phyloP scores from a whole-genome alignment of 805 yeast genomes.

The Candida ascalaphidarum region DNA sequence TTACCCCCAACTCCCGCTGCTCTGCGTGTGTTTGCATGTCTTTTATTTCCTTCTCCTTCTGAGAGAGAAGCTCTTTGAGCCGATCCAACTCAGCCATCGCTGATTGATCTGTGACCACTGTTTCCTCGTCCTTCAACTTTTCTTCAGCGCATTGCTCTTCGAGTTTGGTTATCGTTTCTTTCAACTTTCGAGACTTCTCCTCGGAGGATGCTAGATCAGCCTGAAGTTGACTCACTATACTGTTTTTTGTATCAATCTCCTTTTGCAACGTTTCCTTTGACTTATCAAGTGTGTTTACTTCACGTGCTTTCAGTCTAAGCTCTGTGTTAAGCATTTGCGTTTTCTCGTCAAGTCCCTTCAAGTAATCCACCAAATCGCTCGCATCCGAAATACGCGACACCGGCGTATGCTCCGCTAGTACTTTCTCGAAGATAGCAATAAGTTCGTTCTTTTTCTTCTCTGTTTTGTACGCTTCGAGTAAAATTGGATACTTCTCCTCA shows the following conservation, averaged over 20 bases:
- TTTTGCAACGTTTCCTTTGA: slow-evolving; percentile 2
- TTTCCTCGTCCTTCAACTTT: slow-evolving; percentile 2
- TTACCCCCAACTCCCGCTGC: too few relatives aligned
- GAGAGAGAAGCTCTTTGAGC: too few relatives aligned
- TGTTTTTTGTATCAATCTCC: too few relatives aligned
- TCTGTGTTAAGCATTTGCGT: slow-evolving; percentile 57
- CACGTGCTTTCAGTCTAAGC: slow-evolving; percentile 39
- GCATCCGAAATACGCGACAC: slow-evolving; percentile 67
- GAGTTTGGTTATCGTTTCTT: too few relatives aligned
- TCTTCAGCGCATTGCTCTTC: too few relatives aligned
- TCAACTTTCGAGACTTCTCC: too few relatives aligned
- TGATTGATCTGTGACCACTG: too few relatives aligned
- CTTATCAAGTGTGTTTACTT: slow-evolving; percentile 7
- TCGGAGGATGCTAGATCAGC: too few relatives aligned
- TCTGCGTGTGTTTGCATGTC: too few relatives aligned
- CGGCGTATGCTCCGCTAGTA: slow-evolving; percentile 75
- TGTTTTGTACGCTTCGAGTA: slow-evolving; percentile 75
- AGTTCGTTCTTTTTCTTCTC: slow-evolving; percentile 64
- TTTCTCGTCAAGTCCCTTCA: slow-evolving; percentile 54
- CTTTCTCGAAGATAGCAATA: slow-evolving; percentile 55
- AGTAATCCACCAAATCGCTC: slow-evolving; percentile 59
- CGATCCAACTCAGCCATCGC: too few relatives aligned
- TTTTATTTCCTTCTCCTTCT: too few relatives aligned
- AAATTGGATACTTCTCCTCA: slow-evolving; percentile 82
- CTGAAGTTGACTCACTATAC: too few relatives aligned